Conservation (phyloP, 495 filamentous ascomycete genomes). For the Penicillium daleae region DNA sequence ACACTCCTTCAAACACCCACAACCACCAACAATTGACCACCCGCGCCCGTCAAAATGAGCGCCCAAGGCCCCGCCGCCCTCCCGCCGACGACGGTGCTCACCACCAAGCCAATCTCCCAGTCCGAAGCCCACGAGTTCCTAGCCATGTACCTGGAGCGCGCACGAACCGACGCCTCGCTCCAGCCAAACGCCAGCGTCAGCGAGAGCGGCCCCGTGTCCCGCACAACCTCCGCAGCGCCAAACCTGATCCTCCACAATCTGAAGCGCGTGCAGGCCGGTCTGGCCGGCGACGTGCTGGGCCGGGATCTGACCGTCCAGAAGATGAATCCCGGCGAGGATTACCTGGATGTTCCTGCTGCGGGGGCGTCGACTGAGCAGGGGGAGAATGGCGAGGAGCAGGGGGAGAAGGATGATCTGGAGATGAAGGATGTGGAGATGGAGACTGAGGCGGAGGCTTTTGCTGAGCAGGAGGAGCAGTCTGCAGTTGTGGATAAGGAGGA, state of each 20-base stretch:
- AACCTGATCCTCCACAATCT: constrained; percentile 67
- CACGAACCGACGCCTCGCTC: constrained; percentile 60
- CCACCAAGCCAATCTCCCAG: constrained; percentile 50
- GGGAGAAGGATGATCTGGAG: constrained; percentile 28
- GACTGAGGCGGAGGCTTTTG: constrained; percentile 32
- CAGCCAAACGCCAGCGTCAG: constrained; percentile 69
- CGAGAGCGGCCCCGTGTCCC: constrained; percentile 59
- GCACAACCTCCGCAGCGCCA: constrained; percentile 55
- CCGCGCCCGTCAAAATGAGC: constrained; percentile 39
- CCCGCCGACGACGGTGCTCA: constrained; percentile 50
- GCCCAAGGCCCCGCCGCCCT: constrained; percentile 48
- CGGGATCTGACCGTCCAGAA: constrained; percentile 50
- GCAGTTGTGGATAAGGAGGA: constrained; percentile 50
- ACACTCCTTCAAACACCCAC: background rate
- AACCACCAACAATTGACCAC: constrained; percentile 2
- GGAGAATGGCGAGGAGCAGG: constrained; percentile 39
- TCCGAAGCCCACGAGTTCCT: constrained; percentile 59
- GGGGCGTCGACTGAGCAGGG: constrained; percentile 21
- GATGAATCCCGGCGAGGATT: constrained; percentile 39
- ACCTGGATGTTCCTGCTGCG: constrained; percentile 31
- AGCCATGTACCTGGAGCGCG: constrained; percentile 58
- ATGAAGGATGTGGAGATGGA: constrained; percentile 34
- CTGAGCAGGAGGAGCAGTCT: constrained; percentile 24
- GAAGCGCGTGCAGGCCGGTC: constrained; percentile 65
- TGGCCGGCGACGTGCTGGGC: constrained; percentile 60